Evolutionary conservation across 202 grass and related monocot species (phyloP), one percentile per base, ranked within the genome.

Genomic region (Dendrocalamus latiflorus): DNA sequence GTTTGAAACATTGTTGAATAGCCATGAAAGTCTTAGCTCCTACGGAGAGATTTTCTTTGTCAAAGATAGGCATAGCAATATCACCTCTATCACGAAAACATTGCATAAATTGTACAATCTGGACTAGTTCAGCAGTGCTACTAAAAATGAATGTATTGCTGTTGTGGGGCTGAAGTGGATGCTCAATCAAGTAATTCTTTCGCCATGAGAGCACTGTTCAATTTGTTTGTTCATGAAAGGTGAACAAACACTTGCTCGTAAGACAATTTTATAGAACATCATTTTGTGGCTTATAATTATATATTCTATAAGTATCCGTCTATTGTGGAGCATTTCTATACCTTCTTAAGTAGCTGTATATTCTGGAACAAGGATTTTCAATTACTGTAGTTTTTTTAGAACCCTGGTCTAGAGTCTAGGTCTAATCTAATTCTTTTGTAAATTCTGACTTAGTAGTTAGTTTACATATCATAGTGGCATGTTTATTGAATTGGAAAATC

Each of bases 1-100:
- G 95, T 90, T 98, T 63, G 95, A 98, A 68, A 98, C 95, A 60
- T 86, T 98, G 79, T 78, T 98, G 86, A 98, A 98, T 82, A 98
- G 95, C 59, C 95, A 98, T 65, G 65, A 70, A 50, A 98, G 93
- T 72, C 47, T 98, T 76, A 98, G 92, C 74, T 98, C 95, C 59
- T 88, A 98, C 47, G 95, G 95, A 11, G 92, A 98, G 87, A 98
- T 54, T 54, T 98, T 98, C 73, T 98, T 92, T 66, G 80, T 93
- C 38, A 95, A 98, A 83, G 84, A 38, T 28, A 91, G 96, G 59
- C 89, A 89, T 30, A 87, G 85, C 51, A 99, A 99, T 56, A 68
- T 92, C 68, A 90, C 93, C 3, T 70, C 86, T 0, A 95, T 99
- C 68, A 91, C 61, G 0, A 81, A 86, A 37, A 95, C 93, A 65